These are phyloP conservation scores for Jatropha curcas DNA, from an alignment of 345 rosid genomes.

Conservation along the genomic window DNA sequence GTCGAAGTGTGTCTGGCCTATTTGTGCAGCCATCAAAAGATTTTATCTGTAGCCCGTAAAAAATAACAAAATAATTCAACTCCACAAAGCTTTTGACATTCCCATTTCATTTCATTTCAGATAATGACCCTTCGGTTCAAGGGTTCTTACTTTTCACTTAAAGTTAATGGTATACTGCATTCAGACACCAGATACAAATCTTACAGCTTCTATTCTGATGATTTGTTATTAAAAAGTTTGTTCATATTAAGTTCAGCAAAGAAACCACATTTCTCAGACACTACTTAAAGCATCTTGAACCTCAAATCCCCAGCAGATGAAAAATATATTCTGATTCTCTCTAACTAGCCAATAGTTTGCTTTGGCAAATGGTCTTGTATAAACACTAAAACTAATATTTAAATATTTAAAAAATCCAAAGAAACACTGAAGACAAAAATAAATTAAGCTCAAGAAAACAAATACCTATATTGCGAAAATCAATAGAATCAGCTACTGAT, in stretches of 20 bases:
- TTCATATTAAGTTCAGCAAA: not conserved
- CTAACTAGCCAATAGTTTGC: not conserved
- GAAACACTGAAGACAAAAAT: not conserved
- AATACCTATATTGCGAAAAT: constrained; percentile 77
- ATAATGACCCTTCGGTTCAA: too few relatives aligned
- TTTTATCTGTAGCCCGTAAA: not conserved
- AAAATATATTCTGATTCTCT: not conserved
- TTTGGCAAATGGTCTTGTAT: not conserved
- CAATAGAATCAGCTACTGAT: constrained; percentile 84
- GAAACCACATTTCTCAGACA: not conserved
- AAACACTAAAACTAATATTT: not conserved
- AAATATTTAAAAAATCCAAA: not conserved
- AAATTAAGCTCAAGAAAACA: not conserved
- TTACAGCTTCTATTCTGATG: too few relatives aligned
- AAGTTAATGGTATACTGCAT: too few relatives aligned
- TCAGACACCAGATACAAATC: too few relatives aligned
- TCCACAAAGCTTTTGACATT: too few relatives aligned
- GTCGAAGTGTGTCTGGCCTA: not conserved
- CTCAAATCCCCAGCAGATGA: not conserved
- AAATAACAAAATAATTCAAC: not conserved
- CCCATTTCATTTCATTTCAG: too few relatives aligned
- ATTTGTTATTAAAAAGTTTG: too few relatives aligned
- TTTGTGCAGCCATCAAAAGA: not conserved
- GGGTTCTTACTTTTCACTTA: too few relatives aligned
- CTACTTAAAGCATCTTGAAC: not conserved